Evolutionary conservation across 768 basidiomycete species (phyloP), one percentile per base, ranked within the genome.

Genomic region (Mycena albidolilacea): DNA sequence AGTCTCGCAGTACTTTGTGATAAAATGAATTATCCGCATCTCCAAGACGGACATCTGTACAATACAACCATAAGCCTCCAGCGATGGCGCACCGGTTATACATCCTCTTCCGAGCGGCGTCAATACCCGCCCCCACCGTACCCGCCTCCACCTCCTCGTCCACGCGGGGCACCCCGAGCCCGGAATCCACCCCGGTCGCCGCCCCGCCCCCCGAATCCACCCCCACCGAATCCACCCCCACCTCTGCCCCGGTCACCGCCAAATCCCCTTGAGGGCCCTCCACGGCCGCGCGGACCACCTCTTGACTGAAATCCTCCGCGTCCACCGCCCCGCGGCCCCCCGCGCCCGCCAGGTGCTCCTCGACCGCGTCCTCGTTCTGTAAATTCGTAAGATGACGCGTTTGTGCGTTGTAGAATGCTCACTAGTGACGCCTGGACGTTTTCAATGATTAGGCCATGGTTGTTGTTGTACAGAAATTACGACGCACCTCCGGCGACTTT

Each of bases 401-500:
- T 44, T 74, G 61, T 61, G n/a, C 41, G 11, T 21, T 6, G 12
- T 15, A 35, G 5, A 43, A 75, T 48, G 78, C 86, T 82, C 83
- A 87, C 89, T 89, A 74, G 87, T 83, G 64, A 88, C 82, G 78
- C 88, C 89, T 90, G 70, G 21, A 35, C 70, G 38, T n/a, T 39
- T 37, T 30, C 37, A 58, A 39, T 23, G 48, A 57, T 43, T n/a
- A 66, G 61, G 62, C 39, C 19, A 12, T 59, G 0, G 41, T 66
- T 44, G 65, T 66, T 44, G 65, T 58, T 57, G 48, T 6, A 43
- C 67, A 54, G 61, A 30, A 23, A 54, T 75, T 63, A 63, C 55
- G 63, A 77, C 86, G 66, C 77, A 86, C 88, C 93, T 82, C 93
- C 95, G 70, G 83, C 87, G 21, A 87, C 86, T 86, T 98, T 99